Percentiles rank a stretch among this genome's conserved stretches.
These are phyloP conservation scores for Knufia fluminis DNA, from an alignment of 2,329 filamentous ascomycete species.

Conservation along the genomic window DNA sequence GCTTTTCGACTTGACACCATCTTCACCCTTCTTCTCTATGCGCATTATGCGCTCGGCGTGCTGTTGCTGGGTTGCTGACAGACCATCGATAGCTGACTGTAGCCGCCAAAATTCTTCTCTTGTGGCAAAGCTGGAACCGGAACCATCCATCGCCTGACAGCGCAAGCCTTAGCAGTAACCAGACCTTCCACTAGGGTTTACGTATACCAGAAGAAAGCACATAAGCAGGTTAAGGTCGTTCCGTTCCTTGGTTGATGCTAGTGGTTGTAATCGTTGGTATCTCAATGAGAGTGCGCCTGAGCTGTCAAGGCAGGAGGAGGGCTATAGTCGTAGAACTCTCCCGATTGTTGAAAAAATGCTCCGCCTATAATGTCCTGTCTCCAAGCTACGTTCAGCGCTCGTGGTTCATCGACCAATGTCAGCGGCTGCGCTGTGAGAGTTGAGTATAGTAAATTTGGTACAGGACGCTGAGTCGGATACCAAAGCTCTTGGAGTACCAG, in stretches of 20 bases:
- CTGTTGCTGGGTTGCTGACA: slow-evolving; percentile 52
- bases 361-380: too few relatives aligned
- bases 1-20: slow-evolving; percentile 62
- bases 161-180: slow-evolving; percentile 6
- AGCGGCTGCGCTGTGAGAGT: slow-evolving; percentile 5
- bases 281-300: neutral
- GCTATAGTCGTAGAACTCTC: too few relatives aligned
- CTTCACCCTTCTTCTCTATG: slow-evolving; percentile 53
- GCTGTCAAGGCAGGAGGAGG: too few relatives aligned
- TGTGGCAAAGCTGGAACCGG: slow-evolving; percentile 46
- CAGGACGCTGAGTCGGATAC: too few relatives aligned
- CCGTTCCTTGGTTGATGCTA: too few relatives aligned
- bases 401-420: neutral
- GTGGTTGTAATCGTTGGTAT: neutral
- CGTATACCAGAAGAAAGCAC: slow-evolving; percentile 4
- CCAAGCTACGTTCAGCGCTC: neutral
- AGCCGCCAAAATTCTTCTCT: slow-evolving; percentile 57
- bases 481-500: too few relatives aligned
- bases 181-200: neutral
- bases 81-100: slow-evolving; percentile 52
- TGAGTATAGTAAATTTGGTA: neutral
- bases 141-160: slow-evolving; percentile 48
- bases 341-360: too few relatives aligned
- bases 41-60: slow-evolving; percentile 53
- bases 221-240: neutral